Conservation (phyloP, 805 yeast genomes). For the Suhomyces emberorum region DNA sequence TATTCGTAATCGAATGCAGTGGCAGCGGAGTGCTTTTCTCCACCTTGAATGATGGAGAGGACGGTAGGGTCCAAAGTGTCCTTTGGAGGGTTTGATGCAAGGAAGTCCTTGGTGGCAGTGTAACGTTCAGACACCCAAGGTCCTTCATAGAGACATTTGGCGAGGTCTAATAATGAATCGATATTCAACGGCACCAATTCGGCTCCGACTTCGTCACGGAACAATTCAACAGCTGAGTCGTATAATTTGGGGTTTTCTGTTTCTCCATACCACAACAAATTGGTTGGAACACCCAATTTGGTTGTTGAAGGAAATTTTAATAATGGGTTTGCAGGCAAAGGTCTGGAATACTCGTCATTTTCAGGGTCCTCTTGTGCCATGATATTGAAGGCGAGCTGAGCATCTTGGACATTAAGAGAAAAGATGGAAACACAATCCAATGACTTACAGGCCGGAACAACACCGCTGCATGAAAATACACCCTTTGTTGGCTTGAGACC, state of each 20-base stretch:
- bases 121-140: constrained; percentile 98
- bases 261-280: constrained; percentile 79
- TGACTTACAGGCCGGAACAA: constrained; percentile 96
- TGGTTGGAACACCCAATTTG: constrained; percentile 72
- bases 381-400: constrained; percentile 69
- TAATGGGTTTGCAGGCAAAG: constrained; percentile 64
- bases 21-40: constrained; percentile 75
- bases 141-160: constrained; percentile 89
- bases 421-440: constrained; percentile 90
- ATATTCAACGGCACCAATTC: constrained; percentile 64
- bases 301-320: constrained; percentile 57
- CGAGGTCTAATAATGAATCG: constrained; percentile 71
- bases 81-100: constrained; percentile 66
- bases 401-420: constrained; percentile 73
- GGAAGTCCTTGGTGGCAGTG: constrained; percentile 73
- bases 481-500: constrained; percentile 95
- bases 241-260: constrained; percentile 69
- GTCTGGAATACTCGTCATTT: constrained; percentile 77
- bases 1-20: constrained; percentile 84
- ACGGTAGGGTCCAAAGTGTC: constrained; percentile 84
- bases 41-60: constrained; percentile 67
- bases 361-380: constrained; percentile 68
- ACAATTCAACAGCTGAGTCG: constrained; percentile 51
- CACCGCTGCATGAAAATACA: constrained; percentile 79
- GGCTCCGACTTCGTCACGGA: constrained; percentile 44